A percentile compares a stretch with the other conserved stretches of the same genome.
These are phyloP conservation scores for Geranomyces michiganensis DNA, from an alignment of 192 early-diverging fungal species.

Conservation along the genomic window DNA sequence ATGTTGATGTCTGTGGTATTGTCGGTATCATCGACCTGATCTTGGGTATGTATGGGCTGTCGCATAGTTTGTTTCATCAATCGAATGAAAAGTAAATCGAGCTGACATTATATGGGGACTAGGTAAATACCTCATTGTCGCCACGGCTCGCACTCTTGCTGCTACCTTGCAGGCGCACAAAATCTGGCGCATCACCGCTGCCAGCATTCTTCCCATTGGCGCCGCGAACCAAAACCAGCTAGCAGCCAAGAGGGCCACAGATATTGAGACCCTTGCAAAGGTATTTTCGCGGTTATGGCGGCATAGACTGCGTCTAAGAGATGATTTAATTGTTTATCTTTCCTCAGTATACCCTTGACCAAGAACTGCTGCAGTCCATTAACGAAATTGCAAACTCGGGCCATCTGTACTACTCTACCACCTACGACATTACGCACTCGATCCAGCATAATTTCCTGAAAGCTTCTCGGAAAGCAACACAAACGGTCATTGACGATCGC, in stretches of 20 bases:
- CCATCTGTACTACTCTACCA: conserved; percentile 53
- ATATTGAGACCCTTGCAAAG: conserved; percentile 41
- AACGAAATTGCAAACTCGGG: conserved; percentile 50
- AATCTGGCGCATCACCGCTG: conserved; percentile 53
- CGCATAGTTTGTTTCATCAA: too few relatives aligned
- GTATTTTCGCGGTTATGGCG: conserved; percentile 13
- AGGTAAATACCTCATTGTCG: conserved; percentile 54
- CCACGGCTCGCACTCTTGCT: conserved; percentile 46
- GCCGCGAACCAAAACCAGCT: background rate
- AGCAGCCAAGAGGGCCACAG: background rate
- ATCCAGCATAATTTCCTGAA: conserved; percentile 54
- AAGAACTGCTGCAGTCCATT: conserved; percentile 44
- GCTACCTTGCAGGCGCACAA: conserved; percentile 59
- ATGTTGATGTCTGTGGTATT: conserved; percentile 43
- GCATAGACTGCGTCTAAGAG: background rate
- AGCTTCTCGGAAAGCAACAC: conserved; percentile 18
- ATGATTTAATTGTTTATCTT: background rate
- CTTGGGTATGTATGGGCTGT: conserved; percentile 33
- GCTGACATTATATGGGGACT: too few relatives aligned
- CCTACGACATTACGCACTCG: conserved; percentile 62
- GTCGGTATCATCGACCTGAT: conserved; percentile 47
- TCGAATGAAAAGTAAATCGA: too few relatives aligned
- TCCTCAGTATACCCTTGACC: conserved; percentile 43
- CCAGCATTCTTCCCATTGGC: conserved; percentile 41
- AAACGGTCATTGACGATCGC: conserved; percentile 53